Evolutionary conservation across 768 basidiomycete species (phyloP), one percentile per base, ranked within the genome.

Genomic region (Hirschioporus abietinus): DNA sequence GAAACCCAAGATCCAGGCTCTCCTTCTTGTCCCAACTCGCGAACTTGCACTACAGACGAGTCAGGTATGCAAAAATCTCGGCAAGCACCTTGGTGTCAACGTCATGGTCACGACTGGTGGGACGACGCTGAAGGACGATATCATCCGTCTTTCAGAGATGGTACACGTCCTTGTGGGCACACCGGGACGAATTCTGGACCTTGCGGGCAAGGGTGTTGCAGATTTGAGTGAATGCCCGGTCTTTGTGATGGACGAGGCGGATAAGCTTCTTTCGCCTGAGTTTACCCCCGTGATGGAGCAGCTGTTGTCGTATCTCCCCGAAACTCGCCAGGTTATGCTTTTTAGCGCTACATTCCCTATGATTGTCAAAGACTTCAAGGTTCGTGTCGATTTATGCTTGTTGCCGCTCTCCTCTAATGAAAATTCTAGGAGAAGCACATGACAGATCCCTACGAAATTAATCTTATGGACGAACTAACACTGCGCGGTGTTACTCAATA

Each of bases 81-180:
- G 95, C 64, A 97, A 98, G 76, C 96, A 99, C 73, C 91, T 98
- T 87, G 89, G 88, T 64, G 75, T 94, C 35, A 93, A 99, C 79
- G 94, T 99, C 77, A 99, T 99, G 96, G 97, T 99, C 64, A 97
- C 97, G 65, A 99, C 97, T 0, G 96, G 96, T 66, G 96, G 96
- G 23, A 99, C 97, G 3, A 97, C 95, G 23, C 87, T 99, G 74
- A 95, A 96, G 78, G 96, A 99, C 78, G 96, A 99, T 76, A 99
- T 99, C 76, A 80, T 99, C 72, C 90, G 96, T 64, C 78, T 99
- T 64, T 85, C 88, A 23, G 94, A 98, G 77, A 75, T 86, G 6
- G 96, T 99, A 1, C 96, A 99, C 76, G 91, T 99, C 64, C 90
- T 99, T 63, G 96, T 98, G 68, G 96, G 96, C 64, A 99, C 96